Conservation (phyloP, 2,329 filamentous ascomycete genomes). For the Calcarisporium arbuscula region DNA sequence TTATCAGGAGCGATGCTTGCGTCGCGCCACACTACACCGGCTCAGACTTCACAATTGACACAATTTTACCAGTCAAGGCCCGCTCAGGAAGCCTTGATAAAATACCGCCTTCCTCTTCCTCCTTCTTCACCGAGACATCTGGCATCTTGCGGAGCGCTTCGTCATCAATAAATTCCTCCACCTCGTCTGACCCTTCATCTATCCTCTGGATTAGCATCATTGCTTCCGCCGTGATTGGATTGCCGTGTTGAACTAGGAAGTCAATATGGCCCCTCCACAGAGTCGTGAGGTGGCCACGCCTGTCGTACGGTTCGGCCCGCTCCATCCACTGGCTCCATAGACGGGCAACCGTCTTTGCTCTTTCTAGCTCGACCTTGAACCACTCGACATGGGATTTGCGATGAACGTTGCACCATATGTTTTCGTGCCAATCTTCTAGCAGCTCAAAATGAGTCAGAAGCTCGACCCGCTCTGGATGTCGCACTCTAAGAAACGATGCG, state of each 20-base stretch:
- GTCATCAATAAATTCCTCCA: constrained; percentile 3
- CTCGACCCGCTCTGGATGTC: constrained; percentile 1
- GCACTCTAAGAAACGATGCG: background rate
- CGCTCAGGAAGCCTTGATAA: no score
- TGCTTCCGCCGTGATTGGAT: background rate
- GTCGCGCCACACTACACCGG: no score
- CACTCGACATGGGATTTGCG: constrained; percentile 2
- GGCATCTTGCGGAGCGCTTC: constrained; percentile 24
- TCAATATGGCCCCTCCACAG: background rate
- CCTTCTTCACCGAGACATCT: no score
- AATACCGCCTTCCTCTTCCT: no score
- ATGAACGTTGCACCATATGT: constrained; percentile 2
- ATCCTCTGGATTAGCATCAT: constrained; percentile 2
- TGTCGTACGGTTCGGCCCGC: background rate
- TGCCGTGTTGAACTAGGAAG: background rate
- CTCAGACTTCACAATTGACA: no score
- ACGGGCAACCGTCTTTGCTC: background rate
- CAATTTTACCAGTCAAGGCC: no score
- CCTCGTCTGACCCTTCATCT: background rate
- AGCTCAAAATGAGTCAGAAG: constrained; percentile 2
- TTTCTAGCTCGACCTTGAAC: background rate
- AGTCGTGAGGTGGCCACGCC: background rate
- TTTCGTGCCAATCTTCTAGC: background rate
- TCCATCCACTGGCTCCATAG: constrained; percentile 1
- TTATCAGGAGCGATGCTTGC: no score